Conservation (phyloP, 2,329 filamentous ascomycete genomes). For the Fusarium beomiforme region DNA sequence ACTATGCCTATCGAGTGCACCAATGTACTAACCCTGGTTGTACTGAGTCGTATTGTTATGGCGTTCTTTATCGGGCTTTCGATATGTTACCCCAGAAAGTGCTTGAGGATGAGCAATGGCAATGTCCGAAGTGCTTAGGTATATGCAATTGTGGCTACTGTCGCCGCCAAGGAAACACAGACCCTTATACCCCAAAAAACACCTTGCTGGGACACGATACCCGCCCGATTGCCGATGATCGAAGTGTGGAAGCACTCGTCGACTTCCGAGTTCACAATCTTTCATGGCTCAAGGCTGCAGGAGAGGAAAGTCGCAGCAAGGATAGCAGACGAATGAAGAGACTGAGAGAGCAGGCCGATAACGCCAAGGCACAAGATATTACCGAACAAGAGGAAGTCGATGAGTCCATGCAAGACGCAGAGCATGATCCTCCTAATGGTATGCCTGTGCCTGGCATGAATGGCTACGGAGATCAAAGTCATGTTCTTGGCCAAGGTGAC, state of each 20-base stretch:
- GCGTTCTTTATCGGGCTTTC: conserved; percentile 90
- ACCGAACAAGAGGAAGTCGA: conserved; percentile 45
- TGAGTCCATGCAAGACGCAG: conserved; percentile 27
- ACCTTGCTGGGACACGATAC: conserved; percentile 93
- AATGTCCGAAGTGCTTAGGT: conserved; percentile 85
- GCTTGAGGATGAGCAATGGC: conserved; percentile 84
- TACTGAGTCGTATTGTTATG: conserved; percentile 85
- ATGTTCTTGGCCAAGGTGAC: conserved; percentile 43
- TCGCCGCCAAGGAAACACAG: conserved; percentile 71
- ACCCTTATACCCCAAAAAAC: conserved; percentile 85
- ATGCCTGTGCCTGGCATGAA: conserved; percentile 27
- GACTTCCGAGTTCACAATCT: conserved; percentile 92
- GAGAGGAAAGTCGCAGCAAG: conserved; percentile 66
- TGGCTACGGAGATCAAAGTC: conserved; percentile 47
- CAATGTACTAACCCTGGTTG: conserved; percentile 78
- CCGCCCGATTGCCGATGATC: conserved; percentile 85
- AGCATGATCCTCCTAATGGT: conserved; percentile 4
- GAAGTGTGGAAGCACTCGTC: conserved; percentile 89
- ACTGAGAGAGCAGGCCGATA: conserved; percentile 65
- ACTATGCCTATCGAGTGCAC: conserved; percentile 86
- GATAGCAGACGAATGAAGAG: conserved; percentile 67
- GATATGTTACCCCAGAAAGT: conserved; percentile 87
- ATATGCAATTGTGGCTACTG: conserved; percentile 91
- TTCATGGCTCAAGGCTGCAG: conserved; percentile 75
- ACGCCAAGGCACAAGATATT: conserved; percentile 63